Base-by-base conservation (phyloP, 2,329 filamentous ascomycete species). In the Clonostachys rosea region DNA sequence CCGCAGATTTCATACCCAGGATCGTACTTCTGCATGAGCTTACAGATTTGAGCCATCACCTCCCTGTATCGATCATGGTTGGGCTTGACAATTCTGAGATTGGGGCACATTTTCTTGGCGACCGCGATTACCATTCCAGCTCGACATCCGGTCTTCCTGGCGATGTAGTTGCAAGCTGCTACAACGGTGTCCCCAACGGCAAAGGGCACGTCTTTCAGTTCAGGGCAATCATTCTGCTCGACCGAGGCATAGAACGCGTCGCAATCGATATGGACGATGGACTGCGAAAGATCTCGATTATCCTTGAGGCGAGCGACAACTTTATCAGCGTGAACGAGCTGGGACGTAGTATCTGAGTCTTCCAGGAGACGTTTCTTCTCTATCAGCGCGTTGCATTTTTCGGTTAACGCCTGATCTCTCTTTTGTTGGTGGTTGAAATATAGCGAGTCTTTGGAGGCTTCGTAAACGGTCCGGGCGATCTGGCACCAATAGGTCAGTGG, bases 191-290 rank as follows among this genome's bases (percentile, higher is more conserved):
- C 71, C 1, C 94, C 94, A 0, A 99, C 94, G 1, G 92, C 91
- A 69, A 99, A 96, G 1, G 94, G 94, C 0, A 95, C 73, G 39
- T 91, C 75, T 50, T 87, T 88, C 42, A 99, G 76, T 60, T 96
- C 91, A 1, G 92, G 94, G 1, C 86, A 78, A 57, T 89, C 86
- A 5, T 91, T 76, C 55, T 85, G 89, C 64, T 97, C 94, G 1
- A 97, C 94, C 0, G 94, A 90, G 1, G 94, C 94, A 59, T 94
- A 99, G 66, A 99, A 99, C 14, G 94, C 94, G 71, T 99, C 94
- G 66, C 94, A 97, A 65, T 99, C 94, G 43, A 97, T 80, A 62
- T 99, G 94, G 1, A 97, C 86, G 20, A 97, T 81, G 49, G 82
- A 75, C 63, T 97, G 94, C 1, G 84, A 86, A 35, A 99, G 71